Conservation (phyloP, 2,329 filamentous ascomycete genomes). For the Claviceps maximensis region DNA sequence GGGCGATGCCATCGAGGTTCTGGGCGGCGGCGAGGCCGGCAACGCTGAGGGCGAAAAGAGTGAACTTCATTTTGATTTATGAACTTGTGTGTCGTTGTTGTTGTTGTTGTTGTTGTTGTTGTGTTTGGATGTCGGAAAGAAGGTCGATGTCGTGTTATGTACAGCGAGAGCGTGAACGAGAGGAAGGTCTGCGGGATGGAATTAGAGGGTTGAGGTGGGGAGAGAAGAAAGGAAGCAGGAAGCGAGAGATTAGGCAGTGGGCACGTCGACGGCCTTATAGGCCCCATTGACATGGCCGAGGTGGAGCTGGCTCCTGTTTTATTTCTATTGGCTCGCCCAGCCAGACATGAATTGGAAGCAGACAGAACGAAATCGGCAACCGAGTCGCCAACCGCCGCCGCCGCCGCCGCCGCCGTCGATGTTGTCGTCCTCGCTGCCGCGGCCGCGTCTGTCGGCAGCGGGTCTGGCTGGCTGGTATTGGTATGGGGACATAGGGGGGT, state of each 20-base stretch:
- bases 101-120: not conserved
- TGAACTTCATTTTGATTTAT: slow-evolving; percentile 30
- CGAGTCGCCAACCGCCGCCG: too few species aligned
- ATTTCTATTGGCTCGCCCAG: too few species aligned
- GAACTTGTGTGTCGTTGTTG: too few species aligned
- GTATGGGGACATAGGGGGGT: not conserved
- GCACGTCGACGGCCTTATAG: not conserved
- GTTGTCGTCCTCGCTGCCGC: too few species aligned
- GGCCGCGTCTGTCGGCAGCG: not conserved
- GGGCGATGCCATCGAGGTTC: slow-evolving; percentile 21
- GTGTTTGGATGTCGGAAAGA: not conserved
- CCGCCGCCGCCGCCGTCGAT: too few species aligned
- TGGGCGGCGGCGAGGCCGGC: slow-evolving; percentile 26
- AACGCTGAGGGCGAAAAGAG: slow-evolving; percentile 19
- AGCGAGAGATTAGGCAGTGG: not conserved
- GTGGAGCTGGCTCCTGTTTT: not conserved
- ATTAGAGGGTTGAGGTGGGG: not conserved
- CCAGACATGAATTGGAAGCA: too few species aligned
- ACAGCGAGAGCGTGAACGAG: not conserved
- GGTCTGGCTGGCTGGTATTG: too few species aligned
- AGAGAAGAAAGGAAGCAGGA: not conserved
- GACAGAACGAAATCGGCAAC: not conserved
- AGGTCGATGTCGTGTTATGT: not conserved
- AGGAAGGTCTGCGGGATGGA: not conserved
- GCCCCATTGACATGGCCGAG: not conserved